Evolutionary conservation across 73 alveolate genomes (phyloP).

Genomic region (Tetrahymena malaccensis): DNA sequence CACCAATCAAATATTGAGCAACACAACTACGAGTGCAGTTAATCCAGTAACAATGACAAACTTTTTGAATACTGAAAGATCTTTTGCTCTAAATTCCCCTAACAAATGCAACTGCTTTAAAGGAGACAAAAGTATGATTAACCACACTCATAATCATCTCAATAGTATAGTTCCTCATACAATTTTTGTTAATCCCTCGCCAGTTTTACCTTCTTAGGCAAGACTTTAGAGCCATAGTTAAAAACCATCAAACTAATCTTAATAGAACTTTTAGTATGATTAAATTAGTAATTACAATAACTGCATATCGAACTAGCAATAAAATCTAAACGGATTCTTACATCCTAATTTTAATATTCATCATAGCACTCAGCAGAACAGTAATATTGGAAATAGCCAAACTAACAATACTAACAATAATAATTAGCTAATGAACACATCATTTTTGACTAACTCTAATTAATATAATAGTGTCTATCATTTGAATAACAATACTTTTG

Average conservation of each 20-base stretch:
- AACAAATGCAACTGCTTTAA: background rate
- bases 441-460: background rate
- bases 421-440: background rate
- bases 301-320: background rate
- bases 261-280: background rate
- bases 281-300: background rate
- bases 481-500: background rate
- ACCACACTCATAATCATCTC: background rate
- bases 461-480: background rate
- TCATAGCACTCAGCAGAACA: background rate
- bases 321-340: background rate
- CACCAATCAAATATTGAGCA: background rate
- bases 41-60: background rate
- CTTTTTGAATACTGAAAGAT: background rate
- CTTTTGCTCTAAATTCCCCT: background rate
- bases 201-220: background rate
- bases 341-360: background rate
- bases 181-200: background rate
- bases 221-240: background rate
- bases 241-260: background rate
- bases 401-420: background rate
- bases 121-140: background rate
- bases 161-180: background rate
- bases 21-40: background rate
- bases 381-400: background rate